phyloP scores from a whole-genome alignment of 305 asterid genomes.

The Plantago lanceolata region DNA sequence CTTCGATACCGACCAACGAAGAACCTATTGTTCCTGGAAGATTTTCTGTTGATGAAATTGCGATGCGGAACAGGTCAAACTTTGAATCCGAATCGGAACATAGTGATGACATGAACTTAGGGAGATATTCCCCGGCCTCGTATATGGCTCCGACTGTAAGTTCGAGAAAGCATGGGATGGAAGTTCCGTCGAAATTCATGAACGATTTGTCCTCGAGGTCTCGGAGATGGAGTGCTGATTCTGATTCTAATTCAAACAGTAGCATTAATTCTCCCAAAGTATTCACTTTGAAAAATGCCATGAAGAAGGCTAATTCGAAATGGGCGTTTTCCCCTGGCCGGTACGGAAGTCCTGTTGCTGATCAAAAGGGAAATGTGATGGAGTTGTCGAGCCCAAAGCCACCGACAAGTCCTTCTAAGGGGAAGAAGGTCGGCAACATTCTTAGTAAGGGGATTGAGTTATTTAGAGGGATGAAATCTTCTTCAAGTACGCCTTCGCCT shows the following conservation, averaged over 20 bases:
- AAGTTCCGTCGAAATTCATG: conserved; percentile 55
- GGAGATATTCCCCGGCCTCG: conserved; percentile 39
- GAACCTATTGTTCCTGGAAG: conserved; percentile 39
- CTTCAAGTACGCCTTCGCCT: conserved; percentile 33
- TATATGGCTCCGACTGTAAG: conserved; percentile 85
- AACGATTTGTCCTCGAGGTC: conserved; percentile 38
- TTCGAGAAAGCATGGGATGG: conserved; percentile 59
- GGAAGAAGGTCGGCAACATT: conserved; percentile 53
- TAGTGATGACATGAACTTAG: conserved; percentile 31
- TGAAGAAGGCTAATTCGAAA: conserved; percentile 36
- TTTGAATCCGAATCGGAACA: conserved; percentile 48
- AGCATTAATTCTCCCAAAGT: conserved; percentile 28
- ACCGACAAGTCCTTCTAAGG: conserved; percentile 62
- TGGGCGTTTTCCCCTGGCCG: conserved; percentile 30
- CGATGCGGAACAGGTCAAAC: conserved; percentile 30
- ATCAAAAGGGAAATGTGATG: conserved; percentile 29
- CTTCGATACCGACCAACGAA: conserved; percentile 25
- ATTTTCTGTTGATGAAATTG: conserved; percentile 54
- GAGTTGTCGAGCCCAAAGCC: conserved; percentile 42
- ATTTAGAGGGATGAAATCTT: conserved; percentile 61
- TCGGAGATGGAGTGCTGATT: conserved; percentile 57
- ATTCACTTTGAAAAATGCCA: conserved; percentile 27
- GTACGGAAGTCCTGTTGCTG: conserved; percentile 7
- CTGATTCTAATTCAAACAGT: conserved; percentile 19
- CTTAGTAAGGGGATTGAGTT: conserved; percentile 64